phyloP scores from a whole-genome alignment of 2,329 filamentous ascomycete species.

The Claviceps sorghi region DNA sequence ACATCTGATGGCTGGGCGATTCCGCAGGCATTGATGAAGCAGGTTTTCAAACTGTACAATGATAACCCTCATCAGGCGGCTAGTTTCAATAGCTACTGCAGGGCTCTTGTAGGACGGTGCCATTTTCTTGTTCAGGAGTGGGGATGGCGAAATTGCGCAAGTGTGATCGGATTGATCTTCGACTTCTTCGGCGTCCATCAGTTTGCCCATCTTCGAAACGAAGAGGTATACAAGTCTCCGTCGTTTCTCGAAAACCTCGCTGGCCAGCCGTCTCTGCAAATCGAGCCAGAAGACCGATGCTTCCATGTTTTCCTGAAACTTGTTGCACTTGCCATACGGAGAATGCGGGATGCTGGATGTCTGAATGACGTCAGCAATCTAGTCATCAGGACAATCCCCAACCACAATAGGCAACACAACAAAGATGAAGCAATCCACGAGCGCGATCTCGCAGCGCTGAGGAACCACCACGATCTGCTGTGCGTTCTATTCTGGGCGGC shows the following conservation, averaged over 20 bases:
- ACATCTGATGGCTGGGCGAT: slow-evolving; percentile 43
- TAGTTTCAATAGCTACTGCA: slow-evolving; percentile 52
- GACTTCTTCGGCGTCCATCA: slow-evolving; percentile 53
- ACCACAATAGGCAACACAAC: slow-evolving; percentile 48
- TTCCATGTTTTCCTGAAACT: slow-evolving; percentile 57
- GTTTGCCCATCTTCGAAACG: slow-evolving; percentile 48
- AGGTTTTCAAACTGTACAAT: slow-evolving; percentile 44
- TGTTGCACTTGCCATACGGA: slow-evolving; percentile 40
- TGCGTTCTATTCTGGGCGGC: slow-evolving; percentile 52
- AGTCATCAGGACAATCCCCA: slow-evolving; percentile 46
- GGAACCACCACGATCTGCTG: slow-evolving; percentile 56
- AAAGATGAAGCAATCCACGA: slow-evolving; percentile 47
- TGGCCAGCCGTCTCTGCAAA: slow-evolving; percentile 28
- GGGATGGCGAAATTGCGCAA: slow-evolving; percentile 47
- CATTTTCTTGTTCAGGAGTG: slow-evolving; percentile 49
- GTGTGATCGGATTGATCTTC: slow-evolving; percentile 46
- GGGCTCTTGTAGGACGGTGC: slow-evolving; percentile 43
- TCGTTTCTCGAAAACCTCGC: slow-evolving; percentile 44
- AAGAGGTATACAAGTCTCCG: slow-evolving; percentile 47
- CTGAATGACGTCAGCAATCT: slow-evolving; percentile 47
- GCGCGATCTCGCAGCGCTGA: slow-evolving; percentile 46
- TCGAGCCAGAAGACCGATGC: slow-evolving; percentile 43
- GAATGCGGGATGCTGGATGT: slow-evolving; percentile 31
- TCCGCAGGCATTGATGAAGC: slow-evolving; percentile 40
- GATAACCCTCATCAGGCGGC: slow-evolving; percentile 39